Evolutionary conservation across 2,329 filamentous ascomycete species (phyloP), one percentile per base, ranked within the genome.

Genomic region (Penicillium janthinellum): DNA sequence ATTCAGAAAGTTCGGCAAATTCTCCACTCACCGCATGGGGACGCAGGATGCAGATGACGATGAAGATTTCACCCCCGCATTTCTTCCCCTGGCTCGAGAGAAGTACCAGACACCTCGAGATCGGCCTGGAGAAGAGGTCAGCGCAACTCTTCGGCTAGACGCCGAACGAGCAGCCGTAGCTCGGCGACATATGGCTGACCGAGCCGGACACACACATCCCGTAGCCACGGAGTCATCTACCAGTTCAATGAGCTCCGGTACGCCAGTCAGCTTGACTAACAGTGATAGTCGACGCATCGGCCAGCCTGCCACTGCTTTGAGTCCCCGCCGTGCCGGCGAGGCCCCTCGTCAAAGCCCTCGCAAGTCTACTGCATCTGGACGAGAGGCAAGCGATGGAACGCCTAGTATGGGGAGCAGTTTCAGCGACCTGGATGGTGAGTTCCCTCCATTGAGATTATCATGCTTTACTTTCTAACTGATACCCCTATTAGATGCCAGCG

Each of bases 371-470:
- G 62, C 69, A 54, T 70, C 74, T 44, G 73, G 73, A 2, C 74
- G 73, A 42, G 79, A 81, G 28, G 76, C 79, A 12, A 85, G 82
- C 57, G 83, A 85, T 60, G 83, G 83, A 12, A 84, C 82, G 10
- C 84, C 84, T 3, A 86, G 84, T 62, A 87, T 87, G 83, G 86
- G 86, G 0, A 88, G 85, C 62, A 88, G 85, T 57, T 88, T 88
- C 66, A 87, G 84, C 64, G 86, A 88, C 71, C 75, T 89, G 38
- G 86, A 88, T 70, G 84, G 85, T 84, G 74, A 58, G 71, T 61
- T 25, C 14, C 10, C 28, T 22, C 56, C 17, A 28, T 6, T 34
- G 25, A 20, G 15, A 37, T 25, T 5, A 5, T 50, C 1, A 11
- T 41, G 1, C n/a, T 25, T 4, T 41, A 2, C 15, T 17, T 51